These are phyloP conservation scores for Cunninghamia lanceolata DNA, from an alignment of 75 land plant genomes.

Conservation along the genomic window DNA sequence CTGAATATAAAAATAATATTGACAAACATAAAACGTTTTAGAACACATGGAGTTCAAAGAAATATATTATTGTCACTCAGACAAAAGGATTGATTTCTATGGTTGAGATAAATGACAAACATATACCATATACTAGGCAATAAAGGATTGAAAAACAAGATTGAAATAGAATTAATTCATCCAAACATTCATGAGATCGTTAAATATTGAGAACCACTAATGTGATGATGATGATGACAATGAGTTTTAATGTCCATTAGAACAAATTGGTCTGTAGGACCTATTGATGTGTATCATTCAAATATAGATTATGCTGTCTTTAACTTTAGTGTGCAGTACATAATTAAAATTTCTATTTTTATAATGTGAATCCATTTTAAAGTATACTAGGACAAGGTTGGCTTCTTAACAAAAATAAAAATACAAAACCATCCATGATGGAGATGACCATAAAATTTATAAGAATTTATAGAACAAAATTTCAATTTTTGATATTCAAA, in stretches of 20 bases:
- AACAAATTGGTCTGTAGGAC: too few relatives aligned
- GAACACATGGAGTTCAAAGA: neutral
- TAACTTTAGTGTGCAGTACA: too few relatives aligned
- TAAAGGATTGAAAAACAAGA: neutral
- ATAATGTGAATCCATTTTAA: neutral
- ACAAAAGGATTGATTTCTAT: neutral
- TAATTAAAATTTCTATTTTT: too few relatives aligned
- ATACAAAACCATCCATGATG: neutral
- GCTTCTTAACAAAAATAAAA: neutral
- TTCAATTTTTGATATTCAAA: neutral
- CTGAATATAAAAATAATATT: constrained; percentile 22
- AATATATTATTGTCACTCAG: neutral
- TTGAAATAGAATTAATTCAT: neutral
- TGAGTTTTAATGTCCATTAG: too few relatives aligned
- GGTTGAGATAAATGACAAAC: neutral
- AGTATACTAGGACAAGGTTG: neutral
- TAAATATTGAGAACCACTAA: neutral
- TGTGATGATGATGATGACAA: too few relatives aligned
- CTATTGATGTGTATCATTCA: too few relatives aligned
- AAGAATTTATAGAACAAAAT: neutral
- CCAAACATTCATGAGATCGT: neutral
- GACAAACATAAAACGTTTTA: neutral
- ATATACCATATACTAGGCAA: neutral
- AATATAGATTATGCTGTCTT: too few relatives aligned
- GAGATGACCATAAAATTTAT: neutral